Conservation (phyloP, 2,329 filamentous ascomycete species). For the Aspergillus texensis region DNA sequence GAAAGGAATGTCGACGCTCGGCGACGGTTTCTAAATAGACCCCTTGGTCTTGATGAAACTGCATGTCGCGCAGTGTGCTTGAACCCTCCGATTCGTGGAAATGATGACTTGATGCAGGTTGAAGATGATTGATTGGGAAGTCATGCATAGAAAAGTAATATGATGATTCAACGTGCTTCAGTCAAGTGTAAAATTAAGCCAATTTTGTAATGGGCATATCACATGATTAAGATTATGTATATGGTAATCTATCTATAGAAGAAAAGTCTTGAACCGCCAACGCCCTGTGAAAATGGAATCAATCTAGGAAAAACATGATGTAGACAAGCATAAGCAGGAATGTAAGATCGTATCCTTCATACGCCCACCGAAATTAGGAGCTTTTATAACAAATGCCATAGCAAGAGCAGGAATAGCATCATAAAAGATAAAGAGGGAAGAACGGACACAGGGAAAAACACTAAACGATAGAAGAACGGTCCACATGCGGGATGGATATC, state of each 20-base stretch:
- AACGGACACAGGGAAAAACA: neutral
- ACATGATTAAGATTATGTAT: neutral
- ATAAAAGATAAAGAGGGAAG: neutral
- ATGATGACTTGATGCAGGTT: too few relatives aligned
- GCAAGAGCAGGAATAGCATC: neutral
- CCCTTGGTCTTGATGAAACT: too few relatives aligned
- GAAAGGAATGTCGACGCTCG: too few relatives aligned
- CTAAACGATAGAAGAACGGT: neutral
- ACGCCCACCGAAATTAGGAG: neutral
- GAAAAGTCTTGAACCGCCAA: neutral
- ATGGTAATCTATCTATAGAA: too few relatives aligned
- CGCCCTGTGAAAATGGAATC: neutral
- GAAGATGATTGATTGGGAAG: rapidly evolving
- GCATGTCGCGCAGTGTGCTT: too few relatives aligned
- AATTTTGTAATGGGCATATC: neutral
- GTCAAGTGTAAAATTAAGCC: too few relatives aligned
- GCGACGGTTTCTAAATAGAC: too few relatives aligned
- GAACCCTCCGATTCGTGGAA: too few relatives aligned
- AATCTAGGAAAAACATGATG: neutral
- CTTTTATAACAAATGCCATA: neutral
- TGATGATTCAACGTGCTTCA: too few relatives aligned
- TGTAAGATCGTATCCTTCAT: neutral
- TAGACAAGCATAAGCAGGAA: neutral
- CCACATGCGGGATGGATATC: neutral
- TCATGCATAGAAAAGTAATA: too few relatives aligned